Evolutionary conservation across 805 yeast species (phyloP), one percentile per base, ranked within the genome.

Genomic region (Ogataea nitratoaversa): DNA sequence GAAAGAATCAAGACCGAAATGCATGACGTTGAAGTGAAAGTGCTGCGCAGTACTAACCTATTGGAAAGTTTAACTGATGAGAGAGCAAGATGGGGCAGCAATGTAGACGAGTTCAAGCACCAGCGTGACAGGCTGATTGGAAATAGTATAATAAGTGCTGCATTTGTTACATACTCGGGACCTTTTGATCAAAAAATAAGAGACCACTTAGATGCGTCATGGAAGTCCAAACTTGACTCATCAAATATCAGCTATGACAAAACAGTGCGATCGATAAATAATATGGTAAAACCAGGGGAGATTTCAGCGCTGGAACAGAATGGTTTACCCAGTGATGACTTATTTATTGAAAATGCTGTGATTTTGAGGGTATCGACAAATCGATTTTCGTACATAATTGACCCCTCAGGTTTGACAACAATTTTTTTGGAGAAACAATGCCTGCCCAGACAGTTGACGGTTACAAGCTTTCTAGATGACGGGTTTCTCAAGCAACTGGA

Each of bases 1-100:
- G 96, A 91, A 56, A 63, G 67, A 24, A 78, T 89, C 32, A 90
- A 85, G 57, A 51, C 66, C 1, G 91, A 87, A 53, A 83, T 90
- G 82, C 57, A 58, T 2, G 49, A 54, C 1, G 91, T 88, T 8
- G 77, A 78, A 43, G 38, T 36, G 2, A 84, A 78, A 43, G 83
- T 87, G 2, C 60, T 56, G 1, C 67, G 95, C 31, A 83, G 96
- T 42, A 60, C 74, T 42, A 56, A 66, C 11, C 66, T 91, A 30
- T 63, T 90, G 23, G 80, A 76, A 5, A 79, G 77, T 48, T 67
- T 90, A 45, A 72, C 82, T 0, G 59, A 60, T 1, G 98, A 90
- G 57, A 73, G 84, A 47, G 59, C 66, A 4, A 71, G 97, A 53
- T 90, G 98, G 98, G 62, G 72, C n/a, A 53, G 47, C 1, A 76